A percentile compares a stretch with the other conserved stretches of the same genome.
These are phyloP conservation scores for Brachypodium distachyon DNA, from an alignment of 202 grass and related monocot genomes.

Conservation along the genomic window DNA sequence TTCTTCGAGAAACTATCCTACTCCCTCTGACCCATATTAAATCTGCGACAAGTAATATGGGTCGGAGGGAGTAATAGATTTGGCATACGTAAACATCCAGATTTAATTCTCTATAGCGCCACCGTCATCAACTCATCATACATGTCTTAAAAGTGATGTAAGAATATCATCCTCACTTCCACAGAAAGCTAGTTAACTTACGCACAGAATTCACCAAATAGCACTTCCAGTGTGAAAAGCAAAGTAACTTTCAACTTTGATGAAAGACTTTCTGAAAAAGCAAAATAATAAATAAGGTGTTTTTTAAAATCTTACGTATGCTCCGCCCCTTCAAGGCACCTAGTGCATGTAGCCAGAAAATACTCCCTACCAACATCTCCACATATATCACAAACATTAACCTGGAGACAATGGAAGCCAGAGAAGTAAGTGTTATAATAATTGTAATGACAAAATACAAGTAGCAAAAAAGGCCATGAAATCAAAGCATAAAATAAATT, in stretches of 20 bases:
- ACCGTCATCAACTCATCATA: no score
- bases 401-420: conserved; percentile 48
- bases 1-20: neutral
- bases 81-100: neutral
- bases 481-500: conserved; percentile 6
- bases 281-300: neutral
- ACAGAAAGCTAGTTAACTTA: no score
- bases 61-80: no score
- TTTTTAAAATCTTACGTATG: conserved; percentile 79
- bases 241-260: neutral
- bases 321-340: conserved; percentile 92
- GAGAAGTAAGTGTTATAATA: conserved; percentile 12
- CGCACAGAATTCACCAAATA: neutral
- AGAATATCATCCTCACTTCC: neutral
- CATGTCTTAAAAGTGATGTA: neutral
- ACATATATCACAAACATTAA: conserved; percentile 99
- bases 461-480: neutral
- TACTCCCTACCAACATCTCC: conserved; percentile 92
- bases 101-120: neutral
- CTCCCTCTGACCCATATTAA: no score
- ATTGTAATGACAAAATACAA: neutral
- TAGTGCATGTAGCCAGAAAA: conserved; percentile 82
- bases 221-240: neutral
- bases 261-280: conserved; percentile 5
- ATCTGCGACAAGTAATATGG: no score